Percentiles rank a stretch among this genome's conserved stretches.
These are phyloP conservation scores for Schizosaccharomyces japonicus DNA, from an alignment of 805 yeast genomes.

Conservation along the genomic window DNA sequence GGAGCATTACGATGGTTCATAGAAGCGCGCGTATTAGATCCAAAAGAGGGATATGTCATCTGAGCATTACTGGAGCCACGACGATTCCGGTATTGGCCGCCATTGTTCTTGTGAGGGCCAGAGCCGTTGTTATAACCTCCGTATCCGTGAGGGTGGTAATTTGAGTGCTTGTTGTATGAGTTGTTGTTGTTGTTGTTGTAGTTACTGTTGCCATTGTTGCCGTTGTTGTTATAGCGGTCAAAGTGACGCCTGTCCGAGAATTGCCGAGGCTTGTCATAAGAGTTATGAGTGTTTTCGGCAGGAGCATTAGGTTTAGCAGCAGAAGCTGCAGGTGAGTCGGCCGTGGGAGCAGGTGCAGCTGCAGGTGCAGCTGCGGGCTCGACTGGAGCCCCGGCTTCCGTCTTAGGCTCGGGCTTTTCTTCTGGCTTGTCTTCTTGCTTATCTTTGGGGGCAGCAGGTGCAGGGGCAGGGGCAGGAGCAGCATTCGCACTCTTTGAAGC, in stretches of 20 bases:
- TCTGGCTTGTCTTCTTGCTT: background rate
- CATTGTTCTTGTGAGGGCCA: background rate
- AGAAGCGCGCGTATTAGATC: background rate
- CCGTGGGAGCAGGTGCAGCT: background rate
- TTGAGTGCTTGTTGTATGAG: background rate
- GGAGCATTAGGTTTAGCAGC: background rate
- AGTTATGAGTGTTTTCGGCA: no score
- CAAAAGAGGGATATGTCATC: background rate
- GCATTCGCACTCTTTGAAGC: background rate
- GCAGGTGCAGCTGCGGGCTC: background rate
- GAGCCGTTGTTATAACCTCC: background rate
- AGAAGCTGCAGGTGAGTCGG: background rate
- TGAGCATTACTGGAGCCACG: slow-evolving; percentile 2
- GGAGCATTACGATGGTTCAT: background rate
- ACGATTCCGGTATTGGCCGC: background rate
- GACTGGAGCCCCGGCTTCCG: background rate
- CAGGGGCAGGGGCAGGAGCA: background rate
- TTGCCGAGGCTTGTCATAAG: background rate
- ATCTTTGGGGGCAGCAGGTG: background rate
- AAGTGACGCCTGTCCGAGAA: background rate
- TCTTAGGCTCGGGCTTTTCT: background rate
- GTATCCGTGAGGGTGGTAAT: background rate
- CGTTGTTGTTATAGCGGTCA: background rate
- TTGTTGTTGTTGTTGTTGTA: background rate
- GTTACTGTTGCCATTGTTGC: background rate